phyloP scores from a whole-genome alignment of 306 rosid genomes.

The Malus fusca region DNA sequence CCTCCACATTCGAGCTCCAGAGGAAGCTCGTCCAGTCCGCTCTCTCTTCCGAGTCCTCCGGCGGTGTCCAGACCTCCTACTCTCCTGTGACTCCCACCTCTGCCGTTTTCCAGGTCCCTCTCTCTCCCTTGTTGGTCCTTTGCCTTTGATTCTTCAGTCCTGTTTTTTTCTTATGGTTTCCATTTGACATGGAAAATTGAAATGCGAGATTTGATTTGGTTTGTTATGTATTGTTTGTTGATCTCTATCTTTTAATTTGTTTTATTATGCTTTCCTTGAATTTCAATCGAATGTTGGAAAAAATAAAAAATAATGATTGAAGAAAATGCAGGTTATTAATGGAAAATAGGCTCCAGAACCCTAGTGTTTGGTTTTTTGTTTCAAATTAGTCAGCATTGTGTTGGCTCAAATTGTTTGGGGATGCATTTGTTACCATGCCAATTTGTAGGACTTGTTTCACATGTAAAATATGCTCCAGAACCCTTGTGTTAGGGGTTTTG shows the following conservation, averaged over 20 bases:
- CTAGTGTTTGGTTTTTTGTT: not conserved
- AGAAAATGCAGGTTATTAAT: too few relatives aligned
- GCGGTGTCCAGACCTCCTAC: slow-evolving; percentile 72
- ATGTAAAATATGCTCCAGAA: too few relatives aligned
- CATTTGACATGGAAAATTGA: not conserved
- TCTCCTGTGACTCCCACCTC: slow-evolving; percentile 56
- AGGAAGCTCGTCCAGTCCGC: slow-evolving; percentile 62
- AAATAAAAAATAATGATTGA: not conserved
- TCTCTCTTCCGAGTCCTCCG: slow-evolving; percentile 61
- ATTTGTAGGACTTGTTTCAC: too few relatives aligned
- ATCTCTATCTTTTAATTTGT: not conserved
- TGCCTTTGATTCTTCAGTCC: not conserved
- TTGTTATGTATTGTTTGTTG: not conserved
- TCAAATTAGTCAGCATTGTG: not conserved
- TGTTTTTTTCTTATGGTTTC: not conserved
- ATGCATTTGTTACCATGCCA: not conserved
- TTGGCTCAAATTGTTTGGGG: not conserved
- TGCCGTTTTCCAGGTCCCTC: slow-evolving; percentile 66
- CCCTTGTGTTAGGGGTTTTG: too few relatives aligned
- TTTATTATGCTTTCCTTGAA: not conserved
- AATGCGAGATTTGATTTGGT: not conserved
- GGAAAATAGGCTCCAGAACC: too few relatives aligned
- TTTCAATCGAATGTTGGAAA: not conserved
- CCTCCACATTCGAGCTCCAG: slow-evolving; percentile 56
- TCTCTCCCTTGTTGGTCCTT: not conserved